Conservation (phyloP, 1,284 basidiomycete species). For the Ceratobasidium theobromae region DNA sequence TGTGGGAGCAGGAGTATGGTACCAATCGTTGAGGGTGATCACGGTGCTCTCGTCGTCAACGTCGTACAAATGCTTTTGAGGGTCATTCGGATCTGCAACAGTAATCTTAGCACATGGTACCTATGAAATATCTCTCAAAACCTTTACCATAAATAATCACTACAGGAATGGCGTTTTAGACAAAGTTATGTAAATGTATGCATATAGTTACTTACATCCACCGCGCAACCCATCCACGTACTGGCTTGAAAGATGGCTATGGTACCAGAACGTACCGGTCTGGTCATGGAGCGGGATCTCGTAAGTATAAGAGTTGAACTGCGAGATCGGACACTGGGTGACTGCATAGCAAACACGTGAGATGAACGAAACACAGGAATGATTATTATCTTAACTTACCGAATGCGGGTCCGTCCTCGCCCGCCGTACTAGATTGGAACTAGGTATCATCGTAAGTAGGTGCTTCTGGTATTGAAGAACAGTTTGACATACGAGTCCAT, state of each 20-base stretch:
- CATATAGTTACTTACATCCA: background rate
- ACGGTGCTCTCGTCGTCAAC: constrained; percentile 20
- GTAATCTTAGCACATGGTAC: background rate
- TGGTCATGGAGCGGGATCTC: constrained; percentile 19
- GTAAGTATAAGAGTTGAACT: constrained; percentile 28
- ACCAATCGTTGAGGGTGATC: constrained; percentile 19
- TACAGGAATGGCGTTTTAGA: background rate
- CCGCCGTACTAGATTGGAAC: constrained; percentile 18
- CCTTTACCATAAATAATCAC: constrained; percentile 18
- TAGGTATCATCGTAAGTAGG: background rate
- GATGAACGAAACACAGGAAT: background rate
- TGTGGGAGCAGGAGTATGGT: constrained; percentile 16
- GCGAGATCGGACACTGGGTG: constrained; percentile 27
- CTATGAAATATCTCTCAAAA: background rate
- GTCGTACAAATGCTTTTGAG: constrained; percentile 8
- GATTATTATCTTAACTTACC: constrained; percentile 11
- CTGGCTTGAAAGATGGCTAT: constrained; percentile 24
- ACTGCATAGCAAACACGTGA: background rate
- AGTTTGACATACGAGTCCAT: constrained; percentile 4
- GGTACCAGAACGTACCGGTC: constrained; percentile 28
- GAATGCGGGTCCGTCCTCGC: constrained; percentile 24
- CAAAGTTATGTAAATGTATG: background rate
- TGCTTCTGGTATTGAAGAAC: background rate
- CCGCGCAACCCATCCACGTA: constrained; percentile 22
- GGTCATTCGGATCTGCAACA: constrained; percentile 8